Evolutionary conservation across 1,284 basidiomycete species (phyloP).

Genomic region (Chiua sp.): DNA sequence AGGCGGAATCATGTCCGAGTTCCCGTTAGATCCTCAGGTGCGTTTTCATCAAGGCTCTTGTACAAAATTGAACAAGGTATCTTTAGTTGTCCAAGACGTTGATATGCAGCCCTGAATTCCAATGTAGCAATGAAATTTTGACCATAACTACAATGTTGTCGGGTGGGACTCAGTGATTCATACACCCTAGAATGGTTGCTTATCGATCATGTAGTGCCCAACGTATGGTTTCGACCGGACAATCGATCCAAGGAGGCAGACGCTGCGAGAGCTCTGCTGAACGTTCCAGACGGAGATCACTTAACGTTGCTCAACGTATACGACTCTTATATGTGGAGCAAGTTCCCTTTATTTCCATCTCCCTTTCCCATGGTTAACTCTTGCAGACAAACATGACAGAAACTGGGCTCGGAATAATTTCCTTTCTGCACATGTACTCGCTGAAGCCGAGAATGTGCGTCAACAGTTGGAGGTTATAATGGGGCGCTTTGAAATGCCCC

Average conservation of each 20-base stretch:
- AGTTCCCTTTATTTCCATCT: constrained; percentile 1
- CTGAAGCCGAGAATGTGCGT: constrained; percentile 97
- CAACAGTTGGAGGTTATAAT: constrained; percentile 90
- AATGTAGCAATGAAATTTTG: constrained; percentile 95
- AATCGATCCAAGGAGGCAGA: constrained; percentile 91
- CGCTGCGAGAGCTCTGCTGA: constrained; percentile 87
- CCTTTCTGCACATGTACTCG: constrained; percentile 83
- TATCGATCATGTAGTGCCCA: constrained; percentile 69
- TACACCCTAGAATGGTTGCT: constrained; percentile 3
- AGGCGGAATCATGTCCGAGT: constrained; percentile 96
- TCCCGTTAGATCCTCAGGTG: constrained; percentile 88
- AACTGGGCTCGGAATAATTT: constrained; percentile 97
- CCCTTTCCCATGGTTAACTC: neutral
- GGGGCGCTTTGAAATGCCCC: constrained; percentile 89
- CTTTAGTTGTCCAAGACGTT: constrained; percentile 89
- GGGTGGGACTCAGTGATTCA: constrained; percentile 50
- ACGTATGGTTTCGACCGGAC: constrained; percentile 92
- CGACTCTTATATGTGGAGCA: constrained; percentile 90
- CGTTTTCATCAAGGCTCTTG: constrained; percentile 10
- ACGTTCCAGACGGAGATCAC: constrained; percentile 96
- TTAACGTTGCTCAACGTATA: constrained; percentile 96
- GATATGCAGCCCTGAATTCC: constrained; percentile 93
- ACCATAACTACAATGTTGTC: constrained; percentile 97
- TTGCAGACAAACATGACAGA: constrained; percentile 71
- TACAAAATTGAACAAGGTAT: neutral